phyloP scores from a whole-genome alignment of 2,329 filamentous ascomycete species.

The Curvularia eragrostidis region DNA sequence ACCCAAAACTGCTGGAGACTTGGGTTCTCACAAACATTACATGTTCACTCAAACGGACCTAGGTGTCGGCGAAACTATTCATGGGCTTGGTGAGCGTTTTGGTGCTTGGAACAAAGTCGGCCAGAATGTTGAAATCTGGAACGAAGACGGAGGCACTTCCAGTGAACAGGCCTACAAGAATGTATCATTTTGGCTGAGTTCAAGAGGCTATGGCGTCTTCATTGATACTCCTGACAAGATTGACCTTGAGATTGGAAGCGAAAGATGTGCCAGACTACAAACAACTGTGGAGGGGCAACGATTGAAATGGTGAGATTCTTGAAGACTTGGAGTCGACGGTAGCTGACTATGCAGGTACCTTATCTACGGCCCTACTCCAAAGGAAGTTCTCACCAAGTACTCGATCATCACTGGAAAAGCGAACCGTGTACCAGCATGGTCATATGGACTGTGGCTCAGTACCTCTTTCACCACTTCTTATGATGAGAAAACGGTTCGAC shows the following conservation, averaged over 20 bases:
- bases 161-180: conserved; percentile 78
- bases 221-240: conserved; percentile 73
- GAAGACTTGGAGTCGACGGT: background rate
- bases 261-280: conserved; percentile 74
- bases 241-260: conserved; percentile 76
- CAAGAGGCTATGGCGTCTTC: conserved; percentile 77
- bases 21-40: conserved; percentile 54
- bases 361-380: conserved; percentile 73
- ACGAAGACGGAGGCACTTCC: conserved; percentile 68
- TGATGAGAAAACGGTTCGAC: conserved; percentile 70
- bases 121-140: conserved; percentile 70
- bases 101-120: conserved; percentile 79
- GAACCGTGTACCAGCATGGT: conserved; percentile 72
- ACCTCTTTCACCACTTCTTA: conserved; percentile 79
- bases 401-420: conserved; percentile 71
- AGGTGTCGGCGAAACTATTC: conserved; percentile 67
- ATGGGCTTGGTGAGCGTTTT: conserved; percentile 78
- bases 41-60: conserved; percentile 57
- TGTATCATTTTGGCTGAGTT: conserved; percentile 72
- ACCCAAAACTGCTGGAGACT: conserved; percentile 61
- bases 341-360: conserved; percentile 58
- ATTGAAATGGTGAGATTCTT: conserved; percentile 62
- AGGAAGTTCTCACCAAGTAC: conserved; percentile 73
- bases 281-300: conserved; percentile 72
- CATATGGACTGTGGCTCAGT: conserved; percentile 77